Conservation (phyloP, 1,284 basidiomycete genomes). For the Pseudozyma thailandica region DNA sequence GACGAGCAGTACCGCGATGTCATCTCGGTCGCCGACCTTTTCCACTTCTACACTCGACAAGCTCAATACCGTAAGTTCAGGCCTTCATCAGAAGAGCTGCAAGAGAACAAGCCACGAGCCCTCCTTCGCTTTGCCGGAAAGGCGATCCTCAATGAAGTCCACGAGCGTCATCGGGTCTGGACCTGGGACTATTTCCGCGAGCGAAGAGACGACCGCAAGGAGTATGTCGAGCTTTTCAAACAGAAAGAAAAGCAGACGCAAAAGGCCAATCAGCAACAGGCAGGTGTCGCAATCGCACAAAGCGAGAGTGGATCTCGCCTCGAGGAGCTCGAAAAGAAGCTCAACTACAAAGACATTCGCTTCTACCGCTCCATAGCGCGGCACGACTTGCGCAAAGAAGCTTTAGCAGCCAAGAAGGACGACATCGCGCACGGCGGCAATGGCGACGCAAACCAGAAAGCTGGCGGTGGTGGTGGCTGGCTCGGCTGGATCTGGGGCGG, state of each 20-base stretch:
- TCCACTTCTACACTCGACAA: constrained; percentile 92
- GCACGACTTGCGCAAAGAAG: constrained; percentile 85
- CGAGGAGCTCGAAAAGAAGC: constrained; percentile 80
- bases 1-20: constrained; percentile 94
- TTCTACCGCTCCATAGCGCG: constrained; percentile 97
- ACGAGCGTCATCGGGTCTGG: constrained; percentile 86
- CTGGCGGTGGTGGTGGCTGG: constrained; percentile 58
- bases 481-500: constrained; percentile 66
- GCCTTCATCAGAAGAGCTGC: constrained; percentile 75
- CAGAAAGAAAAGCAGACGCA: constrained; percentile 71
- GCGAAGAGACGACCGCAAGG: constrained; percentile 83
- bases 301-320: constrained; percentile 70
- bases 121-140: constrained; percentile 82
- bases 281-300: constrained; percentile 46
- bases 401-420: constrained; percentile 65
- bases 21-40: constrained; percentile 94
- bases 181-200: constrained; percentile 91
- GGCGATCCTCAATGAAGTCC: constrained; percentile 86
- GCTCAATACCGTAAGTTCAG: constrained; percentile 77
- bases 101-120: constrained; percentile 77
- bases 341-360: constrained; percentile 93
- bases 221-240: constrained; percentile 89
- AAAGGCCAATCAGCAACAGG: constrained; percentile 57
- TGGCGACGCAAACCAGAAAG: constrained; percentile 70
- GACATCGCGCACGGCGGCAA: constrained; percentile 61